Base-by-base conservation (phyloP, 129 eudicot genomes). In the Chrysanthemum lavandulifolium region DNA sequence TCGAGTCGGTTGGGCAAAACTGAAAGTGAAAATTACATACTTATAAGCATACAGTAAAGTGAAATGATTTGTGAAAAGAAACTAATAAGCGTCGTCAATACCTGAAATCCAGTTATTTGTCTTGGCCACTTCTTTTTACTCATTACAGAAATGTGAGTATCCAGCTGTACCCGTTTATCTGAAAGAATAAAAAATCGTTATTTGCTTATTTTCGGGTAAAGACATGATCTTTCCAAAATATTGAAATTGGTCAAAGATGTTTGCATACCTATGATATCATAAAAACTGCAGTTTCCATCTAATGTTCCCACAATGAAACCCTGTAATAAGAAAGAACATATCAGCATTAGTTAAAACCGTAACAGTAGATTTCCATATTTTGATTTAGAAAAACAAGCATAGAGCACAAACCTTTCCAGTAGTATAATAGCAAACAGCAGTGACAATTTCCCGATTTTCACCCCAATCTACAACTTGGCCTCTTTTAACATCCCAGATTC, bases 1-100 rank as follows among this genome's bases (percentile, higher is more conserved):
- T 80, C 43, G 83, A 54, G 65, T 92, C 90, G 16, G 85, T 76
- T 31, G 98, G 98, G 73, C 86, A 89, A 55, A 81, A 89, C 88
- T 92, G 86, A 19, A 72, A 74, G 60, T 18, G 14, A 43, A 73
- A 69, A 48, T 29, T 54, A 16, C 15, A 23, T 14, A 29, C 15
- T 21, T 10, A 59, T 48, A 31, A 36, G 40, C 19, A 45, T 3
- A 13, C 50, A 31, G 57, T 60, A 50, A 40, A 29, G 47, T 43
- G 52, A 31, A 18, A 56, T 40, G 31, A 51, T 13, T 16, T 48
- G 33, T 49, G 27, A 66, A 13, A 15, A 13, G 65, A 56, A 70
- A 55, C 54, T 36, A 40, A 53, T n/a, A n/a, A 18, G 53, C 49
- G 63, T 13, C 13, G 14, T 58, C 48, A 3, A 59, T 72, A 72